Evolutionary conservation across 768 basidiomycete species (phyloP), one percentile per base, ranked within the genome.

Genomic region (Pulveroboletus ravenelii): DNA sequence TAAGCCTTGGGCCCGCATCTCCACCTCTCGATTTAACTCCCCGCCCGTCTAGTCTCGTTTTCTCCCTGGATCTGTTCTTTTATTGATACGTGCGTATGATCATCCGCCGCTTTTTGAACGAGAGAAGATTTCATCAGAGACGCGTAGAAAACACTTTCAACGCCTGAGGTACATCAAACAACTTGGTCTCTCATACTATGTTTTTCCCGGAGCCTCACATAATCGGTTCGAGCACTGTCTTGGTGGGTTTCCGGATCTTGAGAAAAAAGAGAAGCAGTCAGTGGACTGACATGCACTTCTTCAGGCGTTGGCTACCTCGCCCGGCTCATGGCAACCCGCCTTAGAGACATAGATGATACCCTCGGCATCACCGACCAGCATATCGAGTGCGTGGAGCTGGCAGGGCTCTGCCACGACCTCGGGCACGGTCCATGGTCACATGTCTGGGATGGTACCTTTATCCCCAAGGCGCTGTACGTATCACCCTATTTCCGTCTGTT

Each of bases 371-470:
- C 81, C 0, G 75, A 83, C 39, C 76, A 87, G 17, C 88, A 93
- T 51, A 73, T 91, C 29, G 74, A 75, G 44, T 92, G 90, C 51
- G 83, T 92, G 15, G 84, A 87, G 51, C 71, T 92, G 20, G 89
- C 89, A 0, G 90, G 88, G 0, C 72, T 91, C 3, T 90, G 89
- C 50, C 90, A 92, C 57, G 89, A 92, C 64, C 78, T 92, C 4
- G 89, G 88, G 0, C 89, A 91, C 59, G 90, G 90, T 0, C 89
- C 89, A 0, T 91, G 86, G 82, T 85, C 82, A 51, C 90, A 93
- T 63, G 84, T 92, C 8, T 93, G 87, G 84, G 89, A 93, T 55
- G 69, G 71, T 7, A 60, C 72, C 46, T 90, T 89, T 64, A 89
- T 93, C 45, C 87, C 87, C 1, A 50, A 59, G 5, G 82, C 80